Base-by-base conservation (phyloP, 164 flowering plant genomes). In the Vitis rupestris region DNA sequence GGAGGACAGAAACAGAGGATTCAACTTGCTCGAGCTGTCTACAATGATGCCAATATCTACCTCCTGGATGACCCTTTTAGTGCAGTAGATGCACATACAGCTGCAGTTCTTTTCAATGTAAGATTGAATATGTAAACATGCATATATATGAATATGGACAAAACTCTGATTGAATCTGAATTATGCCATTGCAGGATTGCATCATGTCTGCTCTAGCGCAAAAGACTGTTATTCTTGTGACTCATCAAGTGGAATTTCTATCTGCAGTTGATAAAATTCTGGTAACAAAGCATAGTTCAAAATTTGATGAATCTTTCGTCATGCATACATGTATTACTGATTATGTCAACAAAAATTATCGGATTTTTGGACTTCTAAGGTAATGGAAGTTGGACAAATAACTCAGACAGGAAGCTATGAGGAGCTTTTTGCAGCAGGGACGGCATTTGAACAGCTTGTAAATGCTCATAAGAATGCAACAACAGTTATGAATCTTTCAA, bases 1-100 rank as follows among this genome's bases (percentile, higher is more conserved):
- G 98, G 98, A 11, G 98, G 98, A 65, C 98, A 94, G 74, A 94
- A 88, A 59, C 98, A 94, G 75, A 80, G 98, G 78, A 85, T 94
- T 72, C 98, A 94, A 69, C 94, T 94, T 10, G 95, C 97, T 51
- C 83, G 98, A 67, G 97, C 98, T 15, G 91, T 92, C 58, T 94
- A 89, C 50, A 84, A 76, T 70, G 95, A 92, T 79, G 92, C 92
- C 13, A 95, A 94, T 72, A 85, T 89, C 9, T 94, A 92, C 79
- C 93, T 92, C 53, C 90, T 94, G 44, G 98, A 92, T 69, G 98
- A 94, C 62, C 97, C 97, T 47, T 94, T 92, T 51, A 94, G 98
- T 78, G 98, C 98, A 66, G 96, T 94, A 1, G 98, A 94, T 87
- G 98, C 98, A 61, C 94, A 90, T 47, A 94, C 98, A 1, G 97